Base-by-base conservation (phyloP, 1,284 basidiomycete species). In the Mycena sp. region DNA sequence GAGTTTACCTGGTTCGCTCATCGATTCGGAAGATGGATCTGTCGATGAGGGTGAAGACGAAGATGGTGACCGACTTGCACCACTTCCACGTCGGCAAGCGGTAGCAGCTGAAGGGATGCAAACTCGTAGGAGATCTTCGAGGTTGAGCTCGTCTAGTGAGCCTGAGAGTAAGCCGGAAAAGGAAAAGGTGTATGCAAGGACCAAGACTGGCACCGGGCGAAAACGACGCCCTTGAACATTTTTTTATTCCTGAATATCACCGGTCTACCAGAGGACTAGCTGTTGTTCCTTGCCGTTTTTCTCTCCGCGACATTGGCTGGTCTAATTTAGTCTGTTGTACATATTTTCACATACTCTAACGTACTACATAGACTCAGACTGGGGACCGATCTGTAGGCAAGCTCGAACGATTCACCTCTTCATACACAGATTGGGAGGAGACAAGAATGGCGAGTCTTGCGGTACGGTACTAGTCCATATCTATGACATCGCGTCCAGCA, bases 1-100 rank as follows among this genome's bases (percentile, higher is more conserved):
- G 60, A 84, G 78, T 70, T 76, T 90, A 53, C 88, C 88, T 3
- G 88, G 88, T 2, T 77, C 81, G 5, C 74, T 89, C 58, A 80
- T 85, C 71, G 81, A 81, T 29, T 85, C 85, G 5, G 84, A 86
- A 23, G 74, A 72, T 10, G 77, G 73, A 29, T 78, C 78, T 55
- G 80, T 82, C 25, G 83, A 83, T 32, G 87, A 88, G 40, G 74
- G 70, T 1, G 76, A 74, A 29, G 77, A 78, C 46, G 80, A 83
- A 26, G 84, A 83, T 37, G 87, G 87, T 35, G 74, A 79, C 11
- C 51, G 48, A 19, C 76, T 90, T 6, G 78, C 84, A 0, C 85
- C 88, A 1, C 76, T 89, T 28, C 85, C 81, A 61, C 67, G 67
- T 0, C 71, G 76, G 32, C 75, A 76, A 14, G 70, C 70, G 53